phyloP scores from a whole-genome alignment of 371 early-diverging fungal species.

The Mortierella sp. region DNA sequence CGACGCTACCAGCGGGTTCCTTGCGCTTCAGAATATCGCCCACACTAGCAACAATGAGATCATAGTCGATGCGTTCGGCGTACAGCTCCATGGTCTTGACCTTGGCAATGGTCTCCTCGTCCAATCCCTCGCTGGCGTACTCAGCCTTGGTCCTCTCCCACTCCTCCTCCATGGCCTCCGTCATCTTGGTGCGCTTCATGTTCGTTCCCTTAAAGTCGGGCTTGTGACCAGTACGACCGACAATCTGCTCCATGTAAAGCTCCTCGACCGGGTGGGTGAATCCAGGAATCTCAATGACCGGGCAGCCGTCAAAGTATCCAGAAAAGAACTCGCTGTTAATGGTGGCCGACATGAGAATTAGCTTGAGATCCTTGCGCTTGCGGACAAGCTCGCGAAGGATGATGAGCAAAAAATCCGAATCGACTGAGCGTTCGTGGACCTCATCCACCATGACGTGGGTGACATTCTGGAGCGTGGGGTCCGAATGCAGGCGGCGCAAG shows the following conservation, averaged over 20 bases:
- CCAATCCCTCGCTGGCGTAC: conserved; percentile 62
- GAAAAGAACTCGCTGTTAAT: conserved; percentile 75
- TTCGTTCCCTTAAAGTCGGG: conserved; percentile 60
- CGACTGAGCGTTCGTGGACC: conserved; percentile 84
- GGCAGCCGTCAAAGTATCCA: conserved; percentile 72
- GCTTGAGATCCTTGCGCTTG: conserved; percentile 86
- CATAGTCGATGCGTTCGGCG: conserved; percentile 71
- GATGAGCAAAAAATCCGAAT: conserved; percentile 75
- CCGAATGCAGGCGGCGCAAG: conserved; percentile 79
- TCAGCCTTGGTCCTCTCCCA: conserved; percentile 58
- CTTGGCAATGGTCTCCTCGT: conserved; percentile 63
- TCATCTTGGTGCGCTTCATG: conserved; percentile 56
- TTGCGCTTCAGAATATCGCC: conserved; percentile 70
- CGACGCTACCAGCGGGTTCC: conserved; percentile 63
- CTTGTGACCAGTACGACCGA: conserved; percentile 56
- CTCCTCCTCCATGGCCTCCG: conserved; percentile 56
- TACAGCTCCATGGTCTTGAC: conserved; percentile 62
- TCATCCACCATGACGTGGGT: conserved; percentile 85
- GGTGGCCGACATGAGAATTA: conserved; percentile 92
- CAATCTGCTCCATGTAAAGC: conserved; percentile 72
- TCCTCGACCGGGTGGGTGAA: conserved; percentile 87
- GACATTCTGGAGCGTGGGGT: conserved; percentile 73
- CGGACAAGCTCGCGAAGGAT: conserved; percentile 73
- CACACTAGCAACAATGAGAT: conserved; percentile 72
- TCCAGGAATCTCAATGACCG: conserved; percentile 82